Evolutionary conservation across 768 basidiomycete species (phyloP).

Genomic region (Termitomyces sp.): DNA sequence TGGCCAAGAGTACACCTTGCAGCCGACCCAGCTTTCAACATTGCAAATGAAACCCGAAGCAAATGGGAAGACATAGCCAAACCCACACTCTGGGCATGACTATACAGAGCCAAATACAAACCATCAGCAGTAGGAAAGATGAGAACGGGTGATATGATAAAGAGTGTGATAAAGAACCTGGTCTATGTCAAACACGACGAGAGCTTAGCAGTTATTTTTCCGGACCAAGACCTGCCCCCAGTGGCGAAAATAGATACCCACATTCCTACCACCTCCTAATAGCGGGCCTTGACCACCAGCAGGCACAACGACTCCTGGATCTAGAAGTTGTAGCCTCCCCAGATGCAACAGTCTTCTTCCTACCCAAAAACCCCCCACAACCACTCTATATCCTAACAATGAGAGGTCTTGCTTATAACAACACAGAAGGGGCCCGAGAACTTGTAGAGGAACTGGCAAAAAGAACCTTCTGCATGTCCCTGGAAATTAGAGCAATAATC

Average conservation of each 20-base stretch:
- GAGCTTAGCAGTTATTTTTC: not conserved
- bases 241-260: not conserved
- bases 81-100: not conserved
- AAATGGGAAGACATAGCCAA: no score
- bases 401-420: not conserved
- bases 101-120: not conserved
- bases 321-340: not conserved
- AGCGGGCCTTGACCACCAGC: not conserved
- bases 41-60: no score
- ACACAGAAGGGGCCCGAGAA: not conserved
- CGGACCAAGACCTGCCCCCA: not conserved
- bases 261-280: not conserved
- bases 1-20: no score
- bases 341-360: not conserved
- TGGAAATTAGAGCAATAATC: fast-evolving
- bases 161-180: not conserved
- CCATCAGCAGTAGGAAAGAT: not conserved
- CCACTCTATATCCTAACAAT: not conserved
- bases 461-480: not conserved
- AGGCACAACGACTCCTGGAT: not conserved
- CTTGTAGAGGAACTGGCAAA: not conserved
- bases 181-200: not conserved
- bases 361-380: not conserved
- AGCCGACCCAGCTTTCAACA: no score
- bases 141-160: not conserved